Base-by-base conservation (phyloP, 1,284 basidiomycete species). In the Moniliella sp. region DNA sequence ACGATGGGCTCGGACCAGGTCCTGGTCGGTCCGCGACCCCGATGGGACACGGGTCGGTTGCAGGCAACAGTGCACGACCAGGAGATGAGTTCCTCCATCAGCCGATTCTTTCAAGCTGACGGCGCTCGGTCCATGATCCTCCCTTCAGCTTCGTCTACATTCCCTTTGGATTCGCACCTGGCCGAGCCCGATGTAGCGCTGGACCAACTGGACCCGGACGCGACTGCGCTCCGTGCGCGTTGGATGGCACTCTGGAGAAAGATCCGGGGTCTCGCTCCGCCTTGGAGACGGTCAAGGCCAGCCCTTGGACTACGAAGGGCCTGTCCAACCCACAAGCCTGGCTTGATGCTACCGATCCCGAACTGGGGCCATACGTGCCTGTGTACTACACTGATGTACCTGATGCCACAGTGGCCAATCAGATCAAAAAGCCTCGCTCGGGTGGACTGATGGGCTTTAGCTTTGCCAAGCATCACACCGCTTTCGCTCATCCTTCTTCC, bases 261-360 rank as follows among this genome's bases (percentile, higher is more conserved):
- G 76, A 88, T 51, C 71, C 72, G 3, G 61, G 60, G 11, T 71
- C 72, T 58, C 71, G 88, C 31, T 81, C 88, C 36, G 77, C 73
- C 16, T 68, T 94, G 25, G 72, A 76, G 25, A 69, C 78, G 46
- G 74, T 86, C 46, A 93, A 91, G 72, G 43, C 42, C 80, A 43
- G 63, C 75, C 67, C 72, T 2, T 94, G 84, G 78, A 73, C 86
- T 13, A 64, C 79, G 5, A 68, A 67, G 13, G 80, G 78, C 49
- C 67, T 93, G 17, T 58, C 68, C 11, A 69, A 79, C 35, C 71
- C 75, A 0, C 65, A 71, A 0, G 65, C 68, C n/a, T 93, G 86
- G 84, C 68, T 86, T 5, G 62, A 67, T 10, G 69, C 74, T 34
- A 88, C 81, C 1, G 72, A 74, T 29, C 72, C 73, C 2, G 66